Conservation (phyloP, 2,329 filamentous ascomycete species). For the Nemania bipapillata region DNA sequence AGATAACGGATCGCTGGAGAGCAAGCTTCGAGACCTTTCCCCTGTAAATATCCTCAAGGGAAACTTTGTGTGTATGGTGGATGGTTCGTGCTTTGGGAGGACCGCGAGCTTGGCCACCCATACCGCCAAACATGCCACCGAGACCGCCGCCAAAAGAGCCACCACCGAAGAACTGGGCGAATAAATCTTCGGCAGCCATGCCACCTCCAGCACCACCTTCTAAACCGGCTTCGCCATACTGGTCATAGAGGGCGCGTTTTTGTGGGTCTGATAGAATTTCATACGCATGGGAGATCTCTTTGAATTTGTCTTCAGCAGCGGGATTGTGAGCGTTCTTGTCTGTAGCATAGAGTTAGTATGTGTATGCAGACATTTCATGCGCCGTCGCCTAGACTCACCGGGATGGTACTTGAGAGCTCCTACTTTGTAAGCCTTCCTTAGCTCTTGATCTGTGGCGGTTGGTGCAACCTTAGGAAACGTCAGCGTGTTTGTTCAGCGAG, state of each 20-base stretch:
- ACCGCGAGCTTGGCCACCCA: constrained; percentile 80
- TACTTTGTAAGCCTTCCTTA: constrained; percentile 91
- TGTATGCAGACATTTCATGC: not conserved
- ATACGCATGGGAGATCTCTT: constrained; percentile 95
- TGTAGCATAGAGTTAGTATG: constrained; percentile 51
- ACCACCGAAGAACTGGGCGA: constrained; percentile 94
- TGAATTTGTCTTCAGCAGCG: constrained; percentile 95
- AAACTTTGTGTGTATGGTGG: constrained; percentile 98
- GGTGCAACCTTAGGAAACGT: constrained; percentile 71
- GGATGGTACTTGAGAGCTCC: constrained; percentile 86
- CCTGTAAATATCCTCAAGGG: constrained; percentile 95
- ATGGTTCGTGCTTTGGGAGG: constrained; percentile 93
- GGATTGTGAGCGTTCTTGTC: constrained; percentile 98
- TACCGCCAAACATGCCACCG: constrained; percentile 79
- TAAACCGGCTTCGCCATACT: constrained; percentile 96
- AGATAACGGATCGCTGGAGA: constrained; percentile 96
- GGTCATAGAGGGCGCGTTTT: constrained; percentile 92
- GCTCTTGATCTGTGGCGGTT: constrained; percentile 81
- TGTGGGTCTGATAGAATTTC: constrained; percentile 92
- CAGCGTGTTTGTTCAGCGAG: constrained; percentile 29
- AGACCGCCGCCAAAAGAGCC: constrained; percentile 77
- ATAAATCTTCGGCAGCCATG: constrained; percentile 96
- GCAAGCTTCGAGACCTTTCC: constrained; percentile 98
- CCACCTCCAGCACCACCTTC: constrained; percentile 86
- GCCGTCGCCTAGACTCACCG: constrained; percentile 62